Percentiles rank a stretch among this genome's conserved stretches.
Conservation (phyloP, 179 eudicot species). For the Actinidia chinensis region DNA sequence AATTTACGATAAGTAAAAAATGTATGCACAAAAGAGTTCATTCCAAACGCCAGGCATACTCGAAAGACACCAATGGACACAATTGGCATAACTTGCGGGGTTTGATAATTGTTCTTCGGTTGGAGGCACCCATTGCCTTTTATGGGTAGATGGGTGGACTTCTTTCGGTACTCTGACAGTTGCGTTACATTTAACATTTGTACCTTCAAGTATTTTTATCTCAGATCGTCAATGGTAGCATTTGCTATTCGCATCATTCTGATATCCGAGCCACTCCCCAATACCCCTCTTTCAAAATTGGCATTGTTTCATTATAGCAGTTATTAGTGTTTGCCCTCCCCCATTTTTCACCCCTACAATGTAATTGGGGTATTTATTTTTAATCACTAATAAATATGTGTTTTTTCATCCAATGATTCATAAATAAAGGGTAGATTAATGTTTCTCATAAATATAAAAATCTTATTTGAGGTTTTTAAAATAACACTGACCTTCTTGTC, state of each 20-base stretch:
- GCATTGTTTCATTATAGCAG: no score
- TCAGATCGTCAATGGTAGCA: constrained; percentile 38
- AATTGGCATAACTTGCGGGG: no score
- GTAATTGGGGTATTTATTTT: no score
- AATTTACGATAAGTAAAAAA: not conserved
- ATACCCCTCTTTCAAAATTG: constrained; percentile 22
- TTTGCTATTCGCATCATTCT: no score
- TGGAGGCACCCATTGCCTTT: constrained; percentile 45
- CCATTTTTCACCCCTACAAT: no score
- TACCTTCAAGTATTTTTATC: constrained; percentile 41
- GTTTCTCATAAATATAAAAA: no score
- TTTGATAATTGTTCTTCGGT: no score
- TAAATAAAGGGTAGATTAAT: no score
- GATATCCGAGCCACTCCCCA: constrained; percentile 49
- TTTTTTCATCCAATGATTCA: no score
- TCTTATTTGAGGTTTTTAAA: no score
- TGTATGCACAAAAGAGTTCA: constrained; percentile 49
- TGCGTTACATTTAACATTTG: constrained; percentile 65
- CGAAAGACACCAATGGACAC: constrained; percentile 78
- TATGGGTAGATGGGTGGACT: constrained; percentile 62
- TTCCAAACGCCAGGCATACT: constrained; percentile 84
- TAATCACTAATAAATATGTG: no score
- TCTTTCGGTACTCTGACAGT: constrained; percentile 78
- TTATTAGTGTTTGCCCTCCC: constrained; percentile 11
- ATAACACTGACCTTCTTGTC: no score